Conservation (phyloP, 441 rosid species). For the Isatis lusitanica region DNA sequence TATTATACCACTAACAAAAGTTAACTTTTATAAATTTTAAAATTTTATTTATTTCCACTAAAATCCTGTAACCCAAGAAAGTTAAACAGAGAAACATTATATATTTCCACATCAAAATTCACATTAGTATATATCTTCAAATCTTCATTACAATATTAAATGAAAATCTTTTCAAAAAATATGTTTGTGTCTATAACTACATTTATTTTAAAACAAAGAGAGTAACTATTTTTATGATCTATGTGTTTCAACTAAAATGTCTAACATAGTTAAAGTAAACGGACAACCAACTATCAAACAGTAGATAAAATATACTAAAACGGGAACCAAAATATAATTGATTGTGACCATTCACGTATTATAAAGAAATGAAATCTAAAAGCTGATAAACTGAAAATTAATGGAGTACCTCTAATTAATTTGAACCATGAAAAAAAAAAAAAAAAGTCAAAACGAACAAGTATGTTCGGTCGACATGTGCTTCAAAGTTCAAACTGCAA, state of each 20-base stretch:
- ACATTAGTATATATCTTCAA: not conserved
- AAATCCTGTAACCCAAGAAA: not conserved
- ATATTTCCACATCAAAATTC: not conserved
- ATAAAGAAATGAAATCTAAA: not conserved
- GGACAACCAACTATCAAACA: not conserved
- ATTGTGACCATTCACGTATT: not conserved
- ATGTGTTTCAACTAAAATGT: not conserved
- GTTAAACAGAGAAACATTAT: not conserved
- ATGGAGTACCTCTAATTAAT: not conserved
- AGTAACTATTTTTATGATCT: not conserved
- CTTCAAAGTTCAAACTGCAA: constrained; percentile 24
- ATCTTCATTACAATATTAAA: not conserved
- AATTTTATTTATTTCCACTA: not conserved
- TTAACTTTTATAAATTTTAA: too few species aligned
- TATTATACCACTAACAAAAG: too few species aligned
- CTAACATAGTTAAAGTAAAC: not conserved
- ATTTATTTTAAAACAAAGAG: not conserved
- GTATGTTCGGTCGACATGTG: constrained; percentile 13
- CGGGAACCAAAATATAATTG: not conserved
- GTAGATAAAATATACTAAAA: not conserved
- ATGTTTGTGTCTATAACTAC: not conserved
- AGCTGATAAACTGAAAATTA: not conserved
- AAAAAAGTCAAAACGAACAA: not conserved
- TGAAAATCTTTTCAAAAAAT: not conserved
- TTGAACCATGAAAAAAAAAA: not conserved